Base-by-base conservation (phyloP, 768 basidiomycete species). In the Postia placenta region DNA sequence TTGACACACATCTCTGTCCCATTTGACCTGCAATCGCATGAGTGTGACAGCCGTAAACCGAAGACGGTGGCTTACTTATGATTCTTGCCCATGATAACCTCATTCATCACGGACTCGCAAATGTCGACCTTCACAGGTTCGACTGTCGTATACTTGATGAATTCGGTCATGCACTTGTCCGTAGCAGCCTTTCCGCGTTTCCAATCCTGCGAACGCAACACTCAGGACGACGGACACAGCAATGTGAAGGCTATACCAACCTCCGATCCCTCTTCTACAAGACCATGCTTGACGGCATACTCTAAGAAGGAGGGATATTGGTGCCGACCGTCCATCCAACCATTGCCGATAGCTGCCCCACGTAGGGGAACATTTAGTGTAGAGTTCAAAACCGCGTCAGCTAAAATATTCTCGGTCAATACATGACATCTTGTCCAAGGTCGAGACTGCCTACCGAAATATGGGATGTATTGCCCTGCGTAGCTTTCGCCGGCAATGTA, bases 381-480 rank as follows among this genome's bases (percentile, higher is more conserved):
- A 5, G 82, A 80, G 53, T 74, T 64, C 25, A 96, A 70, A 39
- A 95, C 72, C 15, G 82, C 87, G 55, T 92, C 78, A 59, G 91
- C 93, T 93, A 52, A 19, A 52, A 26, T 20, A 33, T 53, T 1
- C 17, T 19, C 28, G 11, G 54, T 35, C 15, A n/a, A 42, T 20
- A 9, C 46, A 44, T 20, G 42, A 36, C 38, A 33, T 24, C 12
- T 14, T 60, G 23, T 53, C 35, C 33, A 11, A 39, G 11, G 36
- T 12, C 3, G 15, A 25, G 9, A 39, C 39, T 50, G 62, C 70
- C 55, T 58, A 85, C 91, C 91, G 59, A 93, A 93, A 66, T 91
- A 95, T 3, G 96, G 96, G 59, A 99, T 95, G 72, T 87, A 98
- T 69, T 98, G 94, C 20, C 96, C 96, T 23, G 94, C 96, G 65